Conservation (phyloP, 2,329 filamentous ascomycete species). For the Volutella citrinella region DNA sequence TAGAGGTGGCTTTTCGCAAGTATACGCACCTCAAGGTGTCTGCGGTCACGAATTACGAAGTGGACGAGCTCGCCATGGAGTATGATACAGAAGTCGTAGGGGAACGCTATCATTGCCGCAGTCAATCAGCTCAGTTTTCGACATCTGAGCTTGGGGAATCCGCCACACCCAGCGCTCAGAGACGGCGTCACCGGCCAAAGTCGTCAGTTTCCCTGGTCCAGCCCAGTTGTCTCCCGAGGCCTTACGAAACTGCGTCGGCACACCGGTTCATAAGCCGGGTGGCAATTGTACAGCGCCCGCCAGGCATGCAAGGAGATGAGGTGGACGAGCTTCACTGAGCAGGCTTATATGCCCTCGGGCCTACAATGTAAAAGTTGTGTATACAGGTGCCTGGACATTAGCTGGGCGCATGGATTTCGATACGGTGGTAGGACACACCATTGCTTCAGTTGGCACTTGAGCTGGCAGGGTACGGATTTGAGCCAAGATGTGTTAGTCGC, state of each 20-base stretch:
- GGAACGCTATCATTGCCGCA: no score
- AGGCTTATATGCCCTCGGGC: no score
- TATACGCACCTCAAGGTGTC: constrained; percentile 24
- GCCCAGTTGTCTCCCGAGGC: constrained; percentile 6
- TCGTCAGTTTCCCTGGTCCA: constrained; percentile 14
- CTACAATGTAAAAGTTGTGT: no score
- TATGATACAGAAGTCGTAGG: no score
- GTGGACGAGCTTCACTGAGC: constrained; percentile 34
- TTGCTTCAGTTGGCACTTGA: no score
- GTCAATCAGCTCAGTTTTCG: constrained; percentile 13
- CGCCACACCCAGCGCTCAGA: constrained; percentile 2
- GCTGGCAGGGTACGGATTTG: no score
- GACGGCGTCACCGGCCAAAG: constrained; percentile 9
- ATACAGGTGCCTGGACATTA: no score
- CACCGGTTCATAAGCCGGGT: constrained; percentile 26
- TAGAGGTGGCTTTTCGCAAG: constrained; percentile 33
- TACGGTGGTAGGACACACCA: no score
- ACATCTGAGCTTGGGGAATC: constrained; percentile 15
- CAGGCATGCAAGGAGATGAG: constrained; percentile 22
- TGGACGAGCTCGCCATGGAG: constrained; percentile 27
- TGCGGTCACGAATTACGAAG: constrained; percentile 14
- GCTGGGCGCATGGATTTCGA: no score
- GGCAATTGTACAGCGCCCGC: constrained; percentile 22
- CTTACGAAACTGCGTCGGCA: no score
- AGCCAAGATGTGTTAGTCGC: no score